A percentile compares a stretch with the other conserved stretches of the same genome.
Conservation (phyloP, 129 eudicot species). For the Lactuca saligna region DNA sequence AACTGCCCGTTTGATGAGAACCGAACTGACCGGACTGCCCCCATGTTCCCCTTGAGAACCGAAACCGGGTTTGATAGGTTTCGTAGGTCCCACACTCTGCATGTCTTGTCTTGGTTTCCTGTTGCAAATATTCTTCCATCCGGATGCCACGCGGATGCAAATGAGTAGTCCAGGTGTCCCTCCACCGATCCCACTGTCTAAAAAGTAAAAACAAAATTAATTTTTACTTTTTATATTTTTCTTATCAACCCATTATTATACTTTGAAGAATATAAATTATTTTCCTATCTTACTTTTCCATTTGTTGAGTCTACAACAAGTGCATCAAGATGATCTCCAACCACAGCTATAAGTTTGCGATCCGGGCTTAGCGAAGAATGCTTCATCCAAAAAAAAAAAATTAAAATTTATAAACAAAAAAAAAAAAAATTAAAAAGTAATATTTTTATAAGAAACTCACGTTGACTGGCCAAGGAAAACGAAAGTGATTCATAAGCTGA, state of each 20-base stretch:
- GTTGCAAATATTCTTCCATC: constrained; percentile 68
- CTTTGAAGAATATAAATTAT: too few species aligned
- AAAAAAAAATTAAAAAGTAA: background rate
- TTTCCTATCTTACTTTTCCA: constrained; percentile 55
- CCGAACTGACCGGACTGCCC: constrained; percentile 78
- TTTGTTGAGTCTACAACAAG: constrained; percentile 70
- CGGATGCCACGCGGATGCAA: constrained; percentile 93
- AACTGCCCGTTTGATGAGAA: constrained; percentile 78
- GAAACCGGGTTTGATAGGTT: constrained; percentile 59
- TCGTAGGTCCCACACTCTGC: constrained; percentile 81
- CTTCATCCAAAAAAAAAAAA: constrained; percentile 45
- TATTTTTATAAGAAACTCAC: constrained; percentile 41
- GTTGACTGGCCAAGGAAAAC: constrained; percentile 92
- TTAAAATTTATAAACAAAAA: background rate
- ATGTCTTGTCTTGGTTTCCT: constrained; percentile 90
- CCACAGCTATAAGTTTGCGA: constrained; percentile 63
- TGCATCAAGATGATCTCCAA: constrained; percentile 77
- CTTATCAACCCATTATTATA: background rate
- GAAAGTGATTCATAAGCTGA: constrained; percentile 71
- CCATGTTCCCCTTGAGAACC: constrained; percentile 81
- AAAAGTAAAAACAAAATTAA: background rate
- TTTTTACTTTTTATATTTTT: too few species aligned
- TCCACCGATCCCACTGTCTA: constrained; percentile 65
- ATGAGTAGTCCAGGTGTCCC: constrained; percentile 86
- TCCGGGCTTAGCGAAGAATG: constrained; percentile 91